Percentiles rank a stretch among this genome's conserved stretches.
These are phyloP conservation scores for Teratosphaeria gauchensis DNA, from an alignment of 2,329 filamentous ascomycete species.

Conservation along the genomic window DNA sequence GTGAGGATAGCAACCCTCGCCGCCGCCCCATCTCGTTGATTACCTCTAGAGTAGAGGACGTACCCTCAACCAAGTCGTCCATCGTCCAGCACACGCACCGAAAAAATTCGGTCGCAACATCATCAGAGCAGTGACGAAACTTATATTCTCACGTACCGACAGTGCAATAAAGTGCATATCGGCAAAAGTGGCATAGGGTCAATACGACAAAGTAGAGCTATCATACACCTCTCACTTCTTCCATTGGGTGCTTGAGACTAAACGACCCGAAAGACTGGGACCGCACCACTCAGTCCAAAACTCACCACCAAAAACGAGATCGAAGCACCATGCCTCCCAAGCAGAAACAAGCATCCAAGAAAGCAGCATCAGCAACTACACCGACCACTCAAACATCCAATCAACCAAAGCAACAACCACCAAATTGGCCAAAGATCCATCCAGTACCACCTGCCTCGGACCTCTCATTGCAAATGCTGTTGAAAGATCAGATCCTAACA, in stretches of 20 bases:
- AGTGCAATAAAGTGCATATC: background rate
- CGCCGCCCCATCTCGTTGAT: background rate
- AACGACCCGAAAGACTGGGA: too few relatives aligned
- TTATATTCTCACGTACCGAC: background rate
- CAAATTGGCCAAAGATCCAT: slow-evolving; percentile 63
- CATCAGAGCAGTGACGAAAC: background rate
- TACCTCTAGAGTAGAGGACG: background rate
- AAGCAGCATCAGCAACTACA: background rate
- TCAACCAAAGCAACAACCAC: slow-evolving; percentile 28
- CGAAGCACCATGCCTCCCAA: slow-evolving; percentile 13
- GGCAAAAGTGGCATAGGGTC: background rate
- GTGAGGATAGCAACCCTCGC: background rate
- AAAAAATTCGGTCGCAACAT: too few relatives aligned
- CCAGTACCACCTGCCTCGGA: slow-evolving; percentile 58
- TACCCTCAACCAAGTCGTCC: background rate
- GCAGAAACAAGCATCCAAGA: slow-evolving; percentile 5
- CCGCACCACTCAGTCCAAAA: background rate
- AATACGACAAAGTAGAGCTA: background rate
- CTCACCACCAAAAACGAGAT: background rate
- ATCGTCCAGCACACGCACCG: background rate
- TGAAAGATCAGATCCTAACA: slow-evolving; percentile 61
- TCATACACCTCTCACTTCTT: background rate
- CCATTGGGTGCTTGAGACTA: background rate
- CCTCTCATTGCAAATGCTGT: slow-evolving; percentile 49
- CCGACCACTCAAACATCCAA: slow-evolving; percentile 21